phyloP scores from a whole-genome alignment of 2,329 filamentous ascomycete genomes.

The Trichoderma sp. region DNA sequence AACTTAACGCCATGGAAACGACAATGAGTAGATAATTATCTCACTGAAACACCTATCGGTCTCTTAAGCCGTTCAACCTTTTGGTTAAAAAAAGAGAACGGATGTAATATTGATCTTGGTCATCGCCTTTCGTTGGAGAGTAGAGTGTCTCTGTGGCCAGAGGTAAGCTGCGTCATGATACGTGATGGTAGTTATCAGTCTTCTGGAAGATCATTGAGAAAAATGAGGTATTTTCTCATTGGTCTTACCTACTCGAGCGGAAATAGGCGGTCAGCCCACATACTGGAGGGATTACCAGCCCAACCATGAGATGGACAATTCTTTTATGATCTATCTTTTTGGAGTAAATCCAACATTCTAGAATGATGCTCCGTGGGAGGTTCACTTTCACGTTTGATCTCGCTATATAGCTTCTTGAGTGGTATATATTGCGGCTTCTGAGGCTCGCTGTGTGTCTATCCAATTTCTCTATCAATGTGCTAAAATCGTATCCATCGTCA shows the following conservation, averaged over 20 bases:
- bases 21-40: not conserved
- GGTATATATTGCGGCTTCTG: not conserved
- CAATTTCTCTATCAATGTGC: not conserved
- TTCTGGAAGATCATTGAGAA: not conserved
- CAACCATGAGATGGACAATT: not conserved
- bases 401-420: not conserved
- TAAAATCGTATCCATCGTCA: not conserved
- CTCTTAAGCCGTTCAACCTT: not conserved
- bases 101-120: not conserved
- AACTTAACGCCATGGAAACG: not conserved
- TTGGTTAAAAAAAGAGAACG: not conserved
- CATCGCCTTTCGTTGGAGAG: not conserved
- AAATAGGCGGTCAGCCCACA: not conserved
- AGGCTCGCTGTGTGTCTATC: conserved; percentile 11
- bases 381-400: not conserved
- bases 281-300: too few species aligned
- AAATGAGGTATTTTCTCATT: not conserved
- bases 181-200: not conserved
- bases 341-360: not conserved
- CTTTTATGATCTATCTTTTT: not conserved
- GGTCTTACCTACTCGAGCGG: not conserved
- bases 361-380: not conserved
- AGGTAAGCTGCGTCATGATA: not conserved
- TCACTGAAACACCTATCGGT: not conserved
- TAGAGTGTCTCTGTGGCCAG: not conserved